Evolutionary conservation across 352 stramenopile genomes (phyloP), one percentile per base, ranked within the genome.

Genomic region (Phytophthora megakarya): DNA sequence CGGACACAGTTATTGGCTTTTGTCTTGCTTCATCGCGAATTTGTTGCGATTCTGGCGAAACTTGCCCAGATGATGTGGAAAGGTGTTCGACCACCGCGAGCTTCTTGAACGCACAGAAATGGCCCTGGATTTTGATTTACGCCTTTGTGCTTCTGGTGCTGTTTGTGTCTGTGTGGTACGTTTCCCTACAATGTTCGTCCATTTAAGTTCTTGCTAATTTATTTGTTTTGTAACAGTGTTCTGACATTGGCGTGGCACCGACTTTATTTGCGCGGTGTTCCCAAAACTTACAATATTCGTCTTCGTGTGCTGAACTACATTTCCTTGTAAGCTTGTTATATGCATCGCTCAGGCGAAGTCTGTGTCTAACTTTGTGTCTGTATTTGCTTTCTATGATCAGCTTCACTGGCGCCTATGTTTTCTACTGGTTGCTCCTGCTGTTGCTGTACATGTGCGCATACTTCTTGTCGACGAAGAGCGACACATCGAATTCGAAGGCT

Each of bases 381-480:
- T 52, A 32, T n/a, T 50, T 58, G 4, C 4, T 53, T n/a, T 19
- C 6, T 45, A 30, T 59, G 5, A 59, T 16, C 45, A 92, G 83
- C 55, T 96, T 96, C 54, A 93, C 81, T 0, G 87, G 87, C 25
- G 87, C 87, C 22, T 92, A 93, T 54, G 87, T 96, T 12, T 96
- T 96, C 63, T 96, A 96, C 69, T 96, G 87, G 87, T 72, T 96
- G 32, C 77, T 96, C 5, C 52, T 96, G 47, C 64, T 96, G 16
- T 67, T 96, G 19, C 64, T 96, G 59, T 96, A 94, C 81, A 96
- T 96, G 87, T 94, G 79, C 61, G 86, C 87, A n/a, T 96, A 94
- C 65, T 96, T 96, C 62, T 72, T 96, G 64, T 75, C 84, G 22
- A 93, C 82, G 3, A 84, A 88, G 53, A 88, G 78, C 53, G 63